Conservation (phyloP, 345 rosid genomes). For the Raphanus raphanistrum region DNA sequence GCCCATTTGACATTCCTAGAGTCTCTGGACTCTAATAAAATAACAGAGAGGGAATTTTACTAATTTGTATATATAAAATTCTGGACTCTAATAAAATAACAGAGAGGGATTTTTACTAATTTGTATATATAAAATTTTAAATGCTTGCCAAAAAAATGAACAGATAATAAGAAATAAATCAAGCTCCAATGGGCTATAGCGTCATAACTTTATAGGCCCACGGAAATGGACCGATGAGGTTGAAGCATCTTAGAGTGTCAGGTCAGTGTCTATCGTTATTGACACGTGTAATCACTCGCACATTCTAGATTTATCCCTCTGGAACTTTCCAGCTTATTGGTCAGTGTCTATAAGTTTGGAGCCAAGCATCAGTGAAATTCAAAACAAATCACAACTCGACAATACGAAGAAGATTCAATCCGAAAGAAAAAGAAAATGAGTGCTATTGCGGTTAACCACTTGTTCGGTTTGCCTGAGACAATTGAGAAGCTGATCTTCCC, state of each 20-base stretch:
- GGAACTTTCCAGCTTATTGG: neutral
- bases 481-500: constrained; percentile 51
- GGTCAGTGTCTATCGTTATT: neutral
- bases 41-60: too few relatives aligned
- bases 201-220: constrained; percentile 7
- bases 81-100: neutral
- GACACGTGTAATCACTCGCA: constrained; percentile 20
- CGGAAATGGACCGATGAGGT: neutral
- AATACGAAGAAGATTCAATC: neutral
- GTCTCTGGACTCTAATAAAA: too few relatives aligned
- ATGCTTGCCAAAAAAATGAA: neutral
- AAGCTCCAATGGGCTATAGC: neutral
- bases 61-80: too few relatives aligned
- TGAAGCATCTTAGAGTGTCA: neutral
- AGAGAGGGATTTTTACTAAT: neutral
- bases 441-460: constrained; percentile 38
- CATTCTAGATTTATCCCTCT: neutral
- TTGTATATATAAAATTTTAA: neutral
- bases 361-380: neutral
- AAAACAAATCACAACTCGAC: neutral
- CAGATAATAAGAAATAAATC: neutral
- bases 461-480: constrained; percentile 57
- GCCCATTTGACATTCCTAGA: too few relatives aligned
- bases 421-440: constrained; percentile 2
- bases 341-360: neutral